A percentile compares a stretch with the other conserved stretches of the same genome.
Conservation (phyloP, 2,329 filamentous ascomycete species). For the Sporothrix euskadiensis region DNA sequence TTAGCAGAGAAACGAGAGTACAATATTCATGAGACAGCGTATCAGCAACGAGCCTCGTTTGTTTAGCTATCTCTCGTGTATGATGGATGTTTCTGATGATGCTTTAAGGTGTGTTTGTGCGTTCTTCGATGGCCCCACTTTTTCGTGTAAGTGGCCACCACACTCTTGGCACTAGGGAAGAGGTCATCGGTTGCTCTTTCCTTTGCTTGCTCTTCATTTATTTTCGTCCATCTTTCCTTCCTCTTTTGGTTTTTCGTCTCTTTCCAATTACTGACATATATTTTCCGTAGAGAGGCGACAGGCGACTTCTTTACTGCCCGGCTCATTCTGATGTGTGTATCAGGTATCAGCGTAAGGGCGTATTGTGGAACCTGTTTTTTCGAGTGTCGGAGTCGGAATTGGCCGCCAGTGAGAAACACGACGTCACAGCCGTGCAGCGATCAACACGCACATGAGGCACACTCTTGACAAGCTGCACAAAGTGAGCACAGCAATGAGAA, state of each 20-base stretch:
- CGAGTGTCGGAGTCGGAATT: slow-evolving; percentile 1
- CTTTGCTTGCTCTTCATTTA: not conserved
- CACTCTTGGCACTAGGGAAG: not conserved
- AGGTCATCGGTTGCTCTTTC: not conserved
- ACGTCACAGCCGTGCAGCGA: slow-evolving; percentile 21
- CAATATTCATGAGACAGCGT: not conserved
- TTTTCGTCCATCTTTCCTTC: not conserved
- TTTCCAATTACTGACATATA: not conserved
- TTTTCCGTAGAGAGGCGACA: not conserved
- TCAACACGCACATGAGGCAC: not conserved
- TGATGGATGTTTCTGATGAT: not conserved
- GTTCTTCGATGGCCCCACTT: not conserved
- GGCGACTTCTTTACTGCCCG: not conserved
- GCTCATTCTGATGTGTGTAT: too few relatives aligned
- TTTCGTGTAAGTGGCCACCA: slow-evolving; percentile 11
- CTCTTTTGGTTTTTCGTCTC: not conserved
- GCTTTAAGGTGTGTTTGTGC: not conserved
- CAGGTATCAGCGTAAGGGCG: too few relatives aligned
- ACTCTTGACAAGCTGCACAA: not conserved
- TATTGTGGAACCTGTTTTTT: slow-evolving; percentile 22
- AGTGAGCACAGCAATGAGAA: not conserved
- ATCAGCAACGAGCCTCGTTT: not conserved
- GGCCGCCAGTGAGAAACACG: slow-evolving; percentile 38
- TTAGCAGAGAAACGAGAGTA: not conserved
- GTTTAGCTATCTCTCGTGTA: not conserved